Percentiles rank a stretch among this genome's conserved stretches.
Evolutionary conservation across 2,329 filamentous ascomycete species (phyloP).

Genomic region (Colletotrichum spaethianum): DNA sequence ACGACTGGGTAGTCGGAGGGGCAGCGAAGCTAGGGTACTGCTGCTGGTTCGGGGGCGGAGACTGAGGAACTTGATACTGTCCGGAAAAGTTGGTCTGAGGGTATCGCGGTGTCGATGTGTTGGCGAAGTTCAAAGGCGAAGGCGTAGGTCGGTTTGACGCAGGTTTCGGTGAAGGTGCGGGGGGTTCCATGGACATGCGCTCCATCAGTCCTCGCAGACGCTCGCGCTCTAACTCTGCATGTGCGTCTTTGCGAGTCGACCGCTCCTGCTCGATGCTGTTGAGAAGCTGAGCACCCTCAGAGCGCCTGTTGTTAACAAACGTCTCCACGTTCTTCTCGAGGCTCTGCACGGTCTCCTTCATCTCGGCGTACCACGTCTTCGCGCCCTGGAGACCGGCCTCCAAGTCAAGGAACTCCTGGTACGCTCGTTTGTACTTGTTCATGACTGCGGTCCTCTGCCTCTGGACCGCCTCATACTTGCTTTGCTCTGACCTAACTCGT

Average conservation of each 20-base stretch:
- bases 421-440: conserved; percentile 89
- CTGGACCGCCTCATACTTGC: conserved; percentile 91
- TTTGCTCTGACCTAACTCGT: conserved; percentile 92
- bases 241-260: conserved; percentile 69
- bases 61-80: conserved; percentile 72
- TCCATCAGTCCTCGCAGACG: conserved; percentile 93
- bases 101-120: conserved; percentile 61
- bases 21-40: conserved; percentile 60
- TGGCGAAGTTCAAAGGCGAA: conserved; percentile 52
- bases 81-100: conserved; percentile 67
- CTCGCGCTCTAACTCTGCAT: conserved; percentile 88
- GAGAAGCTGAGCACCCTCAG: conserved; percentile 91
- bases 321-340: conserved; percentile 96
- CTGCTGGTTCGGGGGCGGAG: conserved; percentile 66
- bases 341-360: conserved; percentile 94
- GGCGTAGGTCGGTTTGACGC: conserved; percentile 53
- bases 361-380: conserved; percentile 94
- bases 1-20: conserved; percentile 54
- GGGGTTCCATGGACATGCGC: conserved; percentile 88
- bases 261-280: conserved; percentile 88
- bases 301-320: conserved; percentile 94
- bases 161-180: conserved; percentile 54
- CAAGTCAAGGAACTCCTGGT: conserved; percentile 93
- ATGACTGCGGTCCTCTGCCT: conserved; percentile 86
- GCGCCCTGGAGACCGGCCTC: conserved; percentile 88